phyloP scores from a whole-genome alignment of 1,284 basidiomycete genomes.

The Ustilago esculenta region DNA sequence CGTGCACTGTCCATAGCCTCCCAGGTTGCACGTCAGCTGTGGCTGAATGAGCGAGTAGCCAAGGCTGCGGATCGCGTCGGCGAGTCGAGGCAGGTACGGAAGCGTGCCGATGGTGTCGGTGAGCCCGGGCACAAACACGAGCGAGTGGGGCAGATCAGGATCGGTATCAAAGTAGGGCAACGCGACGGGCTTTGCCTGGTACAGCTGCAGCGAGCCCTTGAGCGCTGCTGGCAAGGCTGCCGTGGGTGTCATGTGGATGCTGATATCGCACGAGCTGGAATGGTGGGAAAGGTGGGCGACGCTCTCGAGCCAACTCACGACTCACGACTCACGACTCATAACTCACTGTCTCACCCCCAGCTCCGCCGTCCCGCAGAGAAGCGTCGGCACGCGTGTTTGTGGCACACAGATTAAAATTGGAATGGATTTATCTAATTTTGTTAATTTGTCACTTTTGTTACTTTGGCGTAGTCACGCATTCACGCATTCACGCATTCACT shows the following conservation, averaged over 20 bases:
- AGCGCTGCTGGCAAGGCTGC: constrained; percentile 10
- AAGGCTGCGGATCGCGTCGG: constrained; percentile 12
- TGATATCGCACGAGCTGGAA: too few species aligned
- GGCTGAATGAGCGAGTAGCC: constrained; percentile 56
- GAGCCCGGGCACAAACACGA: constrained; percentile 57
- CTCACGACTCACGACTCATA: too few species aligned
- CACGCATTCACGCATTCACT: too few species aligned
- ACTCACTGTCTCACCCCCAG: too few species aligned
- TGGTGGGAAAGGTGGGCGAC: too few species aligned
- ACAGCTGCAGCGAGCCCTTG: constrained; percentile 43
- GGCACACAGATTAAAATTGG: too few species aligned
- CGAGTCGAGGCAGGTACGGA: constrained; percentile 53
- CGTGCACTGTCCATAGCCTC: constrained; percentile 55
- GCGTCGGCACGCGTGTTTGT: too few species aligned
- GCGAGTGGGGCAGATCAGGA: constrained; percentile 35
- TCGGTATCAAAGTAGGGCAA: constrained; percentile 57
- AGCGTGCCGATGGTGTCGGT: constrained; percentile 58
- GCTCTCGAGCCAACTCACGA: too few species aligned
- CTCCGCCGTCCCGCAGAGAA: too few species aligned
- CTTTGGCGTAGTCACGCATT: too few species aligned
- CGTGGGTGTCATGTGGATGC: not conserved
- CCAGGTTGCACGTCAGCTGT: constrained; percentile 52
- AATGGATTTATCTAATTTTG: too few species aligned
- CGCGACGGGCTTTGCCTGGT: constrained; percentile 38
- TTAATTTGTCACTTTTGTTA: too few species aligned